Evolutionary conservation across 2,329 filamentous ascomycete genomes (phyloP).

Genomic region (Cercospora canescens): DNA sequence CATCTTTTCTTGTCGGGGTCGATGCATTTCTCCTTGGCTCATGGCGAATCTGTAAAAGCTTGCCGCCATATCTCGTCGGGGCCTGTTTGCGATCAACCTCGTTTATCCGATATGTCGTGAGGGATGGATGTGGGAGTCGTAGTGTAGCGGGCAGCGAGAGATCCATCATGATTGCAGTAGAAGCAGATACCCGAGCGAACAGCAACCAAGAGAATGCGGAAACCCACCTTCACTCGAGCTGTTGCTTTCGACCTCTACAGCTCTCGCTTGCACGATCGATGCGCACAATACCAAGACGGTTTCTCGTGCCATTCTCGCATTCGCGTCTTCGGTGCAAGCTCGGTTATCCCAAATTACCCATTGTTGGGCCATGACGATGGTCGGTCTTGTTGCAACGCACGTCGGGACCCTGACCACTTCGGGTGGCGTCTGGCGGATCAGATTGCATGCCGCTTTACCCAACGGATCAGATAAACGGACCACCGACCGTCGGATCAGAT

Average conservation of each 20-base stretch:
- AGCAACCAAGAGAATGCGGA: not conserved
- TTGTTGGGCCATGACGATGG: not conserved
- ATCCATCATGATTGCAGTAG: slow-evolving; percentile 2
- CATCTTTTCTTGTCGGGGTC: slow-evolving; percentile 13
- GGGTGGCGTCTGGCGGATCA: not conserved
- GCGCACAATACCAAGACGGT: not conserved
- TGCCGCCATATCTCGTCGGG: slow-evolving; percentile 28
- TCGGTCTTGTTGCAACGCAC: not conserved
- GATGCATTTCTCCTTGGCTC: slow-evolving; percentile 10
- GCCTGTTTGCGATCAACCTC: slow-evolving; percentile 27
- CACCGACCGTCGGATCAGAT: too few species aligned
- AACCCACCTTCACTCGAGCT: not conserved
- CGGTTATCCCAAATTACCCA: not conserved
- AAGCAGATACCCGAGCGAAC: not conserved
- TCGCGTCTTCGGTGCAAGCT: not conserved
- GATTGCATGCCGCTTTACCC: not conserved
- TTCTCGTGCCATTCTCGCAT: not conserved
- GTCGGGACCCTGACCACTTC: not conserved
- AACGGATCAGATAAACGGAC: not conserved
- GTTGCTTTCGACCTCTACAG: not conserved
- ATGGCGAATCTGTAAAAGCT: slow-evolving; percentile 14
- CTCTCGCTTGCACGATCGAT: not conserved
- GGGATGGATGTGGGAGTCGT: slow-evolving; percentile 47
- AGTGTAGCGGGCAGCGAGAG: slow-evolving; percentile 10
- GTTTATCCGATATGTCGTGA: slow-evolving; percentile 45